A percentile compares a stretch with the other conserved stretches of the same genome.
Conservation (phyloP, 2,329 filamentous ascomycete species). For the Phyllosticta paracitricarpa region DNA sequence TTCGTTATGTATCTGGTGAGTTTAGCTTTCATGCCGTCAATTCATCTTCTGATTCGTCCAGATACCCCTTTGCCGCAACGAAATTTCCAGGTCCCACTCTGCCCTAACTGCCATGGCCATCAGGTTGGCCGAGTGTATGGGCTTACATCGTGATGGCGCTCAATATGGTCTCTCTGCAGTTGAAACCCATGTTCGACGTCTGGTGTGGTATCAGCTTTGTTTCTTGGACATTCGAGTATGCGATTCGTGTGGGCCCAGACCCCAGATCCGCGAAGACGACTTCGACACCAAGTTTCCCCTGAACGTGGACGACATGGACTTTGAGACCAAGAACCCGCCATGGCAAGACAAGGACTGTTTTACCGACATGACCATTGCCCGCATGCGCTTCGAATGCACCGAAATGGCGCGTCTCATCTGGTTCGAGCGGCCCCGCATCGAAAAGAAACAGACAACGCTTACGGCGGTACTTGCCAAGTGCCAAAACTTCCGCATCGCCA, state of each 20-base stretch:
- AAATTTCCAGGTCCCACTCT: conserved; percentile 64
- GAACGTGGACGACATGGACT: conserved; percentile 58
- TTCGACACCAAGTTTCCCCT: conserved; percentile 64
- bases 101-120: conserved; percentile 63
- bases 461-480: conserved; percentile 58
- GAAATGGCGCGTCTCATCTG: conserved; percentile 64
- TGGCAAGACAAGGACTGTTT: conserved; percentile 44
- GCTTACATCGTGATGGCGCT: conserved; percentile 60
- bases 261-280: conserved; percentile 61
- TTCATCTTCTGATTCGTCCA: conserved; percentile 19
- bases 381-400: conserved; percentile 62
- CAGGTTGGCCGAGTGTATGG: conserved; percentile 68
- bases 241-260: conserved; percentile 62
- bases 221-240: conserved; percentile 67
- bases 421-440: conserved; percentile 57
- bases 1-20: conserved; percentile 67
- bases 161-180: conserved; percentile 55
- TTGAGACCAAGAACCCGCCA: conserved; percentile 35
- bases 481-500: conserved; percentile 54
- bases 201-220: conserved; percentile 70
- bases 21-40: not conserved
- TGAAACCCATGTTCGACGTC: conserved; percentile 59
- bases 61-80: conserved; percentile 61
- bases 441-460: conserved; percentile 50
- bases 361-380: conserved; percentile 57